Base-by-base conservation (phyloP, 2,329 filamentous ascomycete species). In the Tolypocladium capitatum region DNA sequence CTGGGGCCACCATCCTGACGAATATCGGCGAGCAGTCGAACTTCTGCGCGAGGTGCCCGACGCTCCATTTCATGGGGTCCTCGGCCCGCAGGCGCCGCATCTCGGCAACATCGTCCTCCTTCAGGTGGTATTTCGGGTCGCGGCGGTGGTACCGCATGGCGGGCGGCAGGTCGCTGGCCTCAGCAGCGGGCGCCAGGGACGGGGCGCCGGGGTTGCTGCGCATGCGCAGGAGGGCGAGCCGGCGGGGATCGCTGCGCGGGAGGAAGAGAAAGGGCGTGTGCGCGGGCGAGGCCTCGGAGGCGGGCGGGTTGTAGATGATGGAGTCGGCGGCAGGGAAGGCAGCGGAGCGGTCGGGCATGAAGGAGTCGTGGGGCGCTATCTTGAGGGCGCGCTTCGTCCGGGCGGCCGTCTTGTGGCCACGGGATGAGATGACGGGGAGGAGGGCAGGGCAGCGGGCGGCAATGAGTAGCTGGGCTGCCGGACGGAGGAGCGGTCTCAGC, bases 261-360 rank as follows among this genome's bases (percentile, higher is more conserved):
- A 83, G 73, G 65, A 83, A 83, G 60, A 80, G 75, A 65, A 80
- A 74, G 48, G 80, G 80, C n/a, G 80, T 83, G 66, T 83, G 75
- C 57, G 71, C 72, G 49, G 80, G 77, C n/a, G 76, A 74, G 3
- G 74, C 67, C 48, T 70, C 67, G 10, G 75, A 69, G 16, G 74
- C 65, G 27, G 76, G 75, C 36, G 75, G 76, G 65, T 77, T 78
- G 67, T 75, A 78, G 60, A 79, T 70, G 59, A 79, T 72, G 54
- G 64, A 58, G 52, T 64, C 58, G 53, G 56, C 55, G 53, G 58
- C 56, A 38, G 62, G 53, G 49, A 63, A 61, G 33, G 60, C 50
- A 36, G 53, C 38, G 41, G 57, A 51, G 46, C 63, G 61, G 52
- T 59, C 65, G 53, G 61, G 67, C 36, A 78, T 65, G 63, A 83